phyloP scores from a whole-genome alignment of 306 rosid genomes.

The Lathyrus tuberosus region DNA sequence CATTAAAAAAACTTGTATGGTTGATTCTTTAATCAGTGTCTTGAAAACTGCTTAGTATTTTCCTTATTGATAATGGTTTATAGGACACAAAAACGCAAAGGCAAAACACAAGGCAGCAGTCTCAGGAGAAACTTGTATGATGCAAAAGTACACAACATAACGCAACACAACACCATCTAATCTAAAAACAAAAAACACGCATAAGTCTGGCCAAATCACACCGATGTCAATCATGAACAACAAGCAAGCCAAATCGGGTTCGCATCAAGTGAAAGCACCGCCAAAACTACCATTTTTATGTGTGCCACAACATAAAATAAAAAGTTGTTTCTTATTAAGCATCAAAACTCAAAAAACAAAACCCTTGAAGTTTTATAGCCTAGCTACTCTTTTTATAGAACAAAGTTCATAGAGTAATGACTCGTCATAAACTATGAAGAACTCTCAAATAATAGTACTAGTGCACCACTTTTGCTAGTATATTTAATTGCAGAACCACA shows the following conservation, averaged over 20 bases:
- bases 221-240: background rate
- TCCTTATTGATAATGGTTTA: background rate
- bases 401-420: constrained; percentile 35
- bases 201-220: background rate
- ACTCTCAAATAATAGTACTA: constrained; percentile 36
- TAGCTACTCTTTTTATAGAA: constrained; percentile 6
- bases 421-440: constrained; percentile 39
- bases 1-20: background rate
- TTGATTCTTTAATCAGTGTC: background rate
- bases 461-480: constrained; percentile 22
- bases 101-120: background rate
- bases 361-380: constrained; percentile 14
- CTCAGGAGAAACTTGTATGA: background rate
- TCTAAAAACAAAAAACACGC: background rate
- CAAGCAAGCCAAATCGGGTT: background rate
- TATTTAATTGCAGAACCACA: constrained; percentile 44
- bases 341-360: background rate
- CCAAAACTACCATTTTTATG: background rate
- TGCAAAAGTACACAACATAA: background rate
- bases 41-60: background rate
- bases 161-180: background rate
- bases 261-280: no score
- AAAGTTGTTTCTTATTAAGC: background rate
- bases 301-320: background rate
- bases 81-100: background rate